These are phyloP conservation scores for Cokeromyces recurvatus DNA, from an alignment of 371 early-diverging fungal species.

Conservation along the genomic window DNA sequence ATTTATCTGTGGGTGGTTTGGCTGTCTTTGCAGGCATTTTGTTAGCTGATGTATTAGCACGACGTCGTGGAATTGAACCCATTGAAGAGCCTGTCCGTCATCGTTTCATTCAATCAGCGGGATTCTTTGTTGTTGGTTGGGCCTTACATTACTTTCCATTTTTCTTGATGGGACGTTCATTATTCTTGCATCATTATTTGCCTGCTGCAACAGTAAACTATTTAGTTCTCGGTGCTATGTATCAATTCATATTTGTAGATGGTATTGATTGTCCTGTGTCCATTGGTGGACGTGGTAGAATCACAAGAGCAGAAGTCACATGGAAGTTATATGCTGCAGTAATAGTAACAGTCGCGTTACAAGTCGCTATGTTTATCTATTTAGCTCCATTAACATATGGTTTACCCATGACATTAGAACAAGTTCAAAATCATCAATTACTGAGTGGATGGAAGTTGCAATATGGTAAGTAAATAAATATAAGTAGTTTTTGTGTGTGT, in stretches of 20 bases:
- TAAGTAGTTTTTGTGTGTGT: too few species aligned
- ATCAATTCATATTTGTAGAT: slow-evolving; percentile 61
- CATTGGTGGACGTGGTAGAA: slow-evolving; percentile 22
- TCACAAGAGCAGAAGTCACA: slow-evolving; percentile 22
- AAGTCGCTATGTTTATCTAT: slow-evolving; percentile 47
- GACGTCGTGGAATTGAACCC: slow-evolving; percentile 69
- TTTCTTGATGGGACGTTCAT: slow-evolving; percentile 91
- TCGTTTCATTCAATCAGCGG: slow-evolving; percentile 61
- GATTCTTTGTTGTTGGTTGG: slow-evolving; percentile 87
- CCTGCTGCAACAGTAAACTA: slow-evolving; percentile 84
- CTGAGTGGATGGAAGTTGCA: slow-evolving; percentile 81
- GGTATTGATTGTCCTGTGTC: slow-evolving; percentile 59
- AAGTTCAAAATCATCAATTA: slow-evolving; percentile 67
- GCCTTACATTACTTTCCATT: slow-evolving; percentile 93
- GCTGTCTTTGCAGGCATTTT: slow-evolving; percentile 54
- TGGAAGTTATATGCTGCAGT: slow-evolving; percentile 32
- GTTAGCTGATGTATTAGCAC: slow-evolving; percentile 61
- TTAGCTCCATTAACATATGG: slow-evolving; percentile 73
- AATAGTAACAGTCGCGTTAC: slow-evolving; percentile 38
- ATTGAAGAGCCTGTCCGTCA: slow-evolving; percentile 56
- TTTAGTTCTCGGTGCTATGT: slow-evolving; percentile 64
- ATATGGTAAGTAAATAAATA: slow-evolving; percentile 60
- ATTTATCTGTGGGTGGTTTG: slow-evolving; percentile 55
- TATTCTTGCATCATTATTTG: slow-evolving; percentile 98
- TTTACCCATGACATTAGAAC: slow-evolving; percentile 49